Evolutionary conservation across 441 rosid genomes (phyloP), one percentile per base, ranked within the genome.

Genomic region (Aleurites moluccanus): DNA sequence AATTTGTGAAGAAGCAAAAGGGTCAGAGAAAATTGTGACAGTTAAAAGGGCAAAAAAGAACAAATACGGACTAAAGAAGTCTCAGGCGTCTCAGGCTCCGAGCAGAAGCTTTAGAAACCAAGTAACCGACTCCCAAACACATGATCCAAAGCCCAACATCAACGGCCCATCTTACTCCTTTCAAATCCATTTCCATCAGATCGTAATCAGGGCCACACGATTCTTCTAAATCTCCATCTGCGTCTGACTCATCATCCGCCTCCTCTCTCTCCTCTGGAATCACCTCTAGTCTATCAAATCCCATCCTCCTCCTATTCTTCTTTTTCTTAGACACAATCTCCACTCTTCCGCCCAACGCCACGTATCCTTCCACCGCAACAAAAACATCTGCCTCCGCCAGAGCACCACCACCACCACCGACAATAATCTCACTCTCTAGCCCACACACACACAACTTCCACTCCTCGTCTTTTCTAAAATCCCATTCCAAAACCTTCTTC

Each of bases 61-160:
- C 23, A 55, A 20, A n/a, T n/a, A 5, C 6, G 28, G 57, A 14
- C 56, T 67, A 76, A 13, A 87, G 67, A 2, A 82, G 38, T 63
- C 64, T 77, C 70, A 77, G 71, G n/a, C 85, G 80, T 68, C 86
- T 83, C 72, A 90, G 79, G 70, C 84, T 80, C 80, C 80, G 85
- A 13, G 91, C 79, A 25, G 93, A 87, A 5, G 92, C 90, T 80
- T 80, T 89, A 4, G 97, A 87, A 59, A 88, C 92, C 78, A 88
- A 82, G 60, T 75, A 88, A 4, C 98, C 99, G 8, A 93, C 86
- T 9, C 96, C 92, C 33, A 94, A 83, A 71, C 96, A 91, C 85
- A 89, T 61, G 13, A 88, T 92, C 96, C 92, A 91, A 80, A 91
- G 70, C 63, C 95, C 98, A 61, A 95, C 80, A 78, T 95, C 95